Conservation (phyloP, 495 filamentous ascomycete species). For the Aspergillus mulundensis region DNA sequence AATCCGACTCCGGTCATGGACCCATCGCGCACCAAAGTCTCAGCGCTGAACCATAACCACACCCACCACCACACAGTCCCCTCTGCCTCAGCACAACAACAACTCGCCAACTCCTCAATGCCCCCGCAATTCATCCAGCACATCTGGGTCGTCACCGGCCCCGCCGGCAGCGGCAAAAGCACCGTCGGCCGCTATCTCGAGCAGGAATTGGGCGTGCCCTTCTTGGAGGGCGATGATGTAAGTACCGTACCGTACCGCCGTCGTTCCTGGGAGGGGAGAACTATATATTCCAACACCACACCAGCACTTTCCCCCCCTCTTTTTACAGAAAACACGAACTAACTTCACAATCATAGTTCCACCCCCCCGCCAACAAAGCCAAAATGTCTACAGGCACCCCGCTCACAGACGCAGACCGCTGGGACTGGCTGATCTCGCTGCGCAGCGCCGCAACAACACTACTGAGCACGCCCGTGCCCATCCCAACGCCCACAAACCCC, state of each 20-base stretch:
- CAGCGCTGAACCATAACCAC: slow-evolving; percentile 7
- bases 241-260: slow-evolving; percentile 25
- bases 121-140: slow-evolving; percentile 54
- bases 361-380: slow-evolving; percentile 77
- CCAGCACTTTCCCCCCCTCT: neutral
- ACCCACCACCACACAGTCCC: slow-evolving; percentile 11
- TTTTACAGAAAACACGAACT: neutral
- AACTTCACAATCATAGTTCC: slow-evolving; percentile 58
- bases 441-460: slow-evolving; percentile 72
- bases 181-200: slow-evolving; percentile 82
- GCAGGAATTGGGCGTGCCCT: slow-evolving; percentile 66
- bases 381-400: slow-evolving; percentile 90
- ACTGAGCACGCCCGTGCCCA: slow-evolving; percentile 46
- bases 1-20: slow-evolving; percentile 24
- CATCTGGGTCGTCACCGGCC: slow-evolving; percentile 97
- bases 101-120: neutral
- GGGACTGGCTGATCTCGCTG: slow-evolving; percentile 94
- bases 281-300: too few relatives aligned
- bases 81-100: slow-evolving; percentile 10
- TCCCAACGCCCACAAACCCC: slow-evolving; percentile 35
- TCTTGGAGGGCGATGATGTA: slow-evolving; percentile 96
- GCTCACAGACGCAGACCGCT: slow-evolving; percentile 90
- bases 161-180: slow-evolving; percentile 94
- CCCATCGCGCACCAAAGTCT: slow-evolving; percentile 21
- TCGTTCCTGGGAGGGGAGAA: too few relatives aligned